Conservation (phyloP, 163 green algal genomes). For the Botryococcus braunii region DNA sequence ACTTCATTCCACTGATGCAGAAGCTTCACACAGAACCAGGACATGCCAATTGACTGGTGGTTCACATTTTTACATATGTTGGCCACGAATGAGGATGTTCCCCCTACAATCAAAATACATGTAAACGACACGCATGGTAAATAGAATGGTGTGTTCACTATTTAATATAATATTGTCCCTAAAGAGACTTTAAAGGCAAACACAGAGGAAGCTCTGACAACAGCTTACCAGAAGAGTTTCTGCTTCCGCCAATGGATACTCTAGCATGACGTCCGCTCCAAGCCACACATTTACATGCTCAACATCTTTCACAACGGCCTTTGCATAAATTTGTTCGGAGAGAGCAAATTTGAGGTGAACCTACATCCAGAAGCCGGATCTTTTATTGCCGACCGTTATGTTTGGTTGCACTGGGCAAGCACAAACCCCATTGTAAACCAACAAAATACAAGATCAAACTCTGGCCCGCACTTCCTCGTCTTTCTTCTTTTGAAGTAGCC, state of each 20-base stretch:
- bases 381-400: too few relatives aligned
- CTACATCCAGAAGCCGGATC: conserved; percentile 9
- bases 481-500: conserved; percentile 45
- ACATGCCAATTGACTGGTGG: conserved; percentile 1
- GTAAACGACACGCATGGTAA: not conserved
- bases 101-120: not conserved
- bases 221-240: conserved; percentile 33
- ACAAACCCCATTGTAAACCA: too few relatives aligned
- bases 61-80: not conserved
- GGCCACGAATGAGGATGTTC: not conserved
- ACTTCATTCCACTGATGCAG: conserved; percentile 1
- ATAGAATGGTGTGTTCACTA: too few relatives aligned
- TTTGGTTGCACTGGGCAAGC: too few relatives aligned
- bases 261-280: conserved; percentile 78
- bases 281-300: conserved; percentile 85
- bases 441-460: too few relatives aligned
- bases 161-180: too few relatives aligned
- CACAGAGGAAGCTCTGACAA: too few relatives aligned
- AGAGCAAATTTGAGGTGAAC: conserved; percentile 72
- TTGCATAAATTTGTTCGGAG: conserved; percentile 68
- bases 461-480: conserved; percentile 18
- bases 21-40: not conserved
- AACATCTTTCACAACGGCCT: conserved; percentile 49
- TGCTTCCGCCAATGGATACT: conserved; percentile 78
- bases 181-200: too few relatives aligned